A percentile compares a stretch with the other conserved stretches of the same genome.
phyloP scores from a whole-genome alignment of 768 basidiomycete genomes.

The Rickenella mellea region DNA sequence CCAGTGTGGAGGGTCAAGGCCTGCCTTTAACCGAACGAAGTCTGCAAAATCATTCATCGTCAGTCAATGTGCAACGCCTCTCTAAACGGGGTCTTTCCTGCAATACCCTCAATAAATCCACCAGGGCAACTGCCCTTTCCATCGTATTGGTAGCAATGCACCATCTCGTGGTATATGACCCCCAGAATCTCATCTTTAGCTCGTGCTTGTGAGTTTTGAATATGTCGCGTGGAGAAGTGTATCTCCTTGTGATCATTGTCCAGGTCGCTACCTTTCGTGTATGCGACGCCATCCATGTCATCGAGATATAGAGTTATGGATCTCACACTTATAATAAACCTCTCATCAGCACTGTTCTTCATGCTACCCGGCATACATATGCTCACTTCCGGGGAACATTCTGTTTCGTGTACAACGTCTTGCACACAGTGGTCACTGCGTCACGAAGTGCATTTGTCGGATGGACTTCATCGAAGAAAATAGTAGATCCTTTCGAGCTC shows the following conservation, averaged over 20 bases:
- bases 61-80: not conserved
- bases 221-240: constrained; percentile 59
- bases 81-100: constrained; percentile 34
- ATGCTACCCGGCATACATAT: not conserved
- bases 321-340: constrained; percentile 8
- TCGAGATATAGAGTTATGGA: constrained; percentile 12
- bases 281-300: constrained; percentile 57
- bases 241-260: constrained; percentile 55
- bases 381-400: constrained; percentile 40
- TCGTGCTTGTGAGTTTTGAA: constrained; percentile 35
- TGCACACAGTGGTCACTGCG: constrained; percentile 29
- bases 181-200: constrained; percentile 53
- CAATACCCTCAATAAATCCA: constrained; percentile 73
- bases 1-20: constrained; percentile 66
- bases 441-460: constrained; percentile 27
- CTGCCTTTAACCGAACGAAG: constrained; percentile 57
- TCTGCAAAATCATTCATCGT: constrained; percentile 29
- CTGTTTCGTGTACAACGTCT: constrained; percentile 33
- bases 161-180: constrained; percentile 66
- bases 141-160: constrained; percentile 72
- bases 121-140: constrained; percentile 50
- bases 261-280: constrained; percentile 44
- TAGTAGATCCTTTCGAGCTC: constrained; percentile 41
- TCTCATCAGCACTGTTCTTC: not conserved
- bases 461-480: constrained; percentile 46